Percentiles rank a stretch among this genome's conserved stretches.
phyloP scores from a whole-genome alignment of 2,329 filamentous ascomycete species.

The Fusarium incarnatum region DNA sequence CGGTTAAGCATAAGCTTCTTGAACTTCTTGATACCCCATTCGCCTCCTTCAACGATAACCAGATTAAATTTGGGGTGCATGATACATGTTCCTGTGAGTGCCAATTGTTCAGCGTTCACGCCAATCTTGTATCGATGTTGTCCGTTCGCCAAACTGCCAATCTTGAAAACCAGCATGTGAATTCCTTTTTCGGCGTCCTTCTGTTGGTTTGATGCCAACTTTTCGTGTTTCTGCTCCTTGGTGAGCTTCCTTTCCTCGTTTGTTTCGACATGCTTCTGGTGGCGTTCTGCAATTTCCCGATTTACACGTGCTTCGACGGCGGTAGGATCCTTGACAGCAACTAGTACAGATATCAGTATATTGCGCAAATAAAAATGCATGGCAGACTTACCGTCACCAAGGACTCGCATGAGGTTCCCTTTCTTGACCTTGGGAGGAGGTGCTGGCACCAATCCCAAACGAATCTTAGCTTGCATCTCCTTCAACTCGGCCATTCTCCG shows the following conservation, averaged over 20 bases:
- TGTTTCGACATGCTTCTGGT: slow-evolving; percentile 77
- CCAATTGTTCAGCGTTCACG: slow-evolving; percentile 90
- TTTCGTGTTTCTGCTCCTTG: slow-evolving; percentile 87
- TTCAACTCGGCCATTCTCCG: slow-evolving; percentile 92
- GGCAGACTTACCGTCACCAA: slow-evolving; percentile 76
- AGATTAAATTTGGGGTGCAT: slow-evolving; percentile 91
- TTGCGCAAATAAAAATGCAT: background rate
- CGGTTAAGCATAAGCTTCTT: slow-evolving; percentile 94
- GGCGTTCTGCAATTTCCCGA: slow-evolving; percentile 88
- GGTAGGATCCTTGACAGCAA: slow-evolving; percentile 91
- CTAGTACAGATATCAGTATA: slow-evolving; percentile 45
- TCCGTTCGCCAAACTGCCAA: slow-evolving; percentile 89
- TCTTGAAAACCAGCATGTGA: slow-evolving; percentile 86
- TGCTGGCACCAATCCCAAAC: slow-evolving; percentile 87
- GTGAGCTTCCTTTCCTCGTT: slow-evolving; percentile 91
- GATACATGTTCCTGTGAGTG: slow-evolving; percentile 89
- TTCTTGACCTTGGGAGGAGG: slow-evolving; percentile 97
- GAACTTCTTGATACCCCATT: slow-evolving; percentile 84
- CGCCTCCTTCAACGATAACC: slow-evolving; percentile 90
- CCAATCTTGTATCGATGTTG: slow-evolving; percentile 94
- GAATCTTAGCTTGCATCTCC: slow-evolving; percentile 95
- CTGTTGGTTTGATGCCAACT: slow-evolving; percentile 83
- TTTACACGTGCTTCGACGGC: slow-evolving; percentile 96
- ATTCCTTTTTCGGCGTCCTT: slow-evolving; percentile 90
- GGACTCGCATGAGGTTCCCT: slow-evolving; percentile 95